Conservation (phyloP, 495 filamentous ascomycete genomes). For the Cairneyella variabilis region DNA sequence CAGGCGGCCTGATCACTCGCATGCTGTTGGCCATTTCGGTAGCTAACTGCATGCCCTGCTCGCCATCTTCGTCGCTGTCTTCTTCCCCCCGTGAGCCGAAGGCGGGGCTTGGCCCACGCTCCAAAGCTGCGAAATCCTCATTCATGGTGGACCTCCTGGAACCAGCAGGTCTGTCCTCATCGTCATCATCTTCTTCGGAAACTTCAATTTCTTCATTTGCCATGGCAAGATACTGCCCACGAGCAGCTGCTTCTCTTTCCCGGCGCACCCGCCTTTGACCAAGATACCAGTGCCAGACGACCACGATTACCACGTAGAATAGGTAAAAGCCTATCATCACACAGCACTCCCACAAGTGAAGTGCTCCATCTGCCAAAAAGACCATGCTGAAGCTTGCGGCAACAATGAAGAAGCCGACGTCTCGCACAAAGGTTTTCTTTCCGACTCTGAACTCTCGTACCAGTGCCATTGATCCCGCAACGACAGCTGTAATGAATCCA, state of each 20-base stretch:
- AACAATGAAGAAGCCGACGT: slow-evolving; percentile 89
- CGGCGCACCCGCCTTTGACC: slow-evolving; percentile 54
- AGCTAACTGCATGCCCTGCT: slow-evolving; percentile 67
- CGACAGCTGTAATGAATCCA: slow-evolving; percentile 93
- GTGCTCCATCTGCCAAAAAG: slow-evolving; percentile 78
- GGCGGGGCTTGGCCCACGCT: slow-evolving; percentile 38
- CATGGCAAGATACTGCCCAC: slow-evolving; percentile 67
- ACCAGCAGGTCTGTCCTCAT: slow-evolving; percentile 43
- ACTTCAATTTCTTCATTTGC: slow-evolving; percentile 68
- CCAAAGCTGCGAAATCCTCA: slow-evolving; percentile 71
- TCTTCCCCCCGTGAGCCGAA: slow-evolving; percentile 2
- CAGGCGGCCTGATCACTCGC: slow-evolving; percentile 73
- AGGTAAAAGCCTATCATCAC: slow-evolving; percentile 89
- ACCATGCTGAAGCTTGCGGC: slow-evolving; percentile 85
- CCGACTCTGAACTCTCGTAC: slow-evolving; percentile 90
- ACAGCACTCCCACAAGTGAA: slow-evolving; percentile 84
- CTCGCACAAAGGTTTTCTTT: slow-evolving; percentile 82
- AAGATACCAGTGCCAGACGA: slow-evolving; percentile 88
- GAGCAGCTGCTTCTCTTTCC: slow-evolving; percentile 62
- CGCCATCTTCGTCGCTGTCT: slow-evolving; percentile 60
- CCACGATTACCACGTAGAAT: slow-evolving; percentile 86
- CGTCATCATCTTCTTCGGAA: slow-evolving; percentile 67
- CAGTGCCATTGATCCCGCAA: slow-evolving; percentile 96
- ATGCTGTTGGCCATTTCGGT: slow-evolving; percentile 89
- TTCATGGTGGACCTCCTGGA: slow-evolving; percentile 30